These are phyloP conservation scores for Calvatia gigantea DNA, from an alignment of 768 basidiomycete genomes.

Conservation along the genomic window DNA sequence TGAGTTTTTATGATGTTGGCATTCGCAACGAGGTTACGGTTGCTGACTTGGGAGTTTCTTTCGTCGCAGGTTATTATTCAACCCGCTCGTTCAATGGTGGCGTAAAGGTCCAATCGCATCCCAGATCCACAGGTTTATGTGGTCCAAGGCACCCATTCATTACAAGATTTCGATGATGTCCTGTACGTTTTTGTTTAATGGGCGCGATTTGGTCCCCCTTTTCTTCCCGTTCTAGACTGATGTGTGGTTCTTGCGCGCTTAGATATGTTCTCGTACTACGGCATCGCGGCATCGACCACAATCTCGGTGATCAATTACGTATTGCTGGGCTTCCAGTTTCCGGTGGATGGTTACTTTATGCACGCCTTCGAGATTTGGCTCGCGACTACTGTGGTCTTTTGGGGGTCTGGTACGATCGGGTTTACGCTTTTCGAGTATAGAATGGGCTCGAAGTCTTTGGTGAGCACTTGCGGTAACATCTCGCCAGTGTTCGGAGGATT, in stretches of 20 bases:
- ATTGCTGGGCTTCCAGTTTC: slow-evolving; percentile 69
- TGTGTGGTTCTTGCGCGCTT: neutral
- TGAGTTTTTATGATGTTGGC: slow-evolving; percentile 36
- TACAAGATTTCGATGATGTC: slow-evolving; percentile 81
- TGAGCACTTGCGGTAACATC: slow-evolving; percentile 20
- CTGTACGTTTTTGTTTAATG: slow-evolving; percentile 38
- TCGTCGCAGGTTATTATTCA: slow-evolving; percentile 72
- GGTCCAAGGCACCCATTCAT: slow-evolving; percentile 72
- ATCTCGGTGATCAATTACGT: slow-evolving; percentile 72
- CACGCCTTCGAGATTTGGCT: slow-evolving; percentile 81
- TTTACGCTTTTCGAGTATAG: slow-evolving; percentile 74
- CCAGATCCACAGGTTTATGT: slow-evolving; percentile 73
- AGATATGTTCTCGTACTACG: slow-evolving; percentile 60
- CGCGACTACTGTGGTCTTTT: slow-evolving; percentile 74
- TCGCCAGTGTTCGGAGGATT: neutral
- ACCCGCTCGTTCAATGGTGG: slow-evolving; percentile 77
- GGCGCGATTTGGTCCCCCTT: no score
- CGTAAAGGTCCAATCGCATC: slow-evolving; percentile 71
- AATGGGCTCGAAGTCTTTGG: slow-evolving; percentile 51
- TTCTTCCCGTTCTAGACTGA: neutral
- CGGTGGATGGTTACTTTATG: slow-evolving; percentile 73
- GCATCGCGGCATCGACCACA: slow-evolving; percentile 66
- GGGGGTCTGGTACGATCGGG: slow-evolving; percentile 68
- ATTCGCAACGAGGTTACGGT: no score
- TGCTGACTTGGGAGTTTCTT: slow-evolving; percentile 18